Base-by-base conservation (phyloP, 2,329 filamentous ascomycete genomes). In the Paraconiothyrium brasiliense region DNA sequence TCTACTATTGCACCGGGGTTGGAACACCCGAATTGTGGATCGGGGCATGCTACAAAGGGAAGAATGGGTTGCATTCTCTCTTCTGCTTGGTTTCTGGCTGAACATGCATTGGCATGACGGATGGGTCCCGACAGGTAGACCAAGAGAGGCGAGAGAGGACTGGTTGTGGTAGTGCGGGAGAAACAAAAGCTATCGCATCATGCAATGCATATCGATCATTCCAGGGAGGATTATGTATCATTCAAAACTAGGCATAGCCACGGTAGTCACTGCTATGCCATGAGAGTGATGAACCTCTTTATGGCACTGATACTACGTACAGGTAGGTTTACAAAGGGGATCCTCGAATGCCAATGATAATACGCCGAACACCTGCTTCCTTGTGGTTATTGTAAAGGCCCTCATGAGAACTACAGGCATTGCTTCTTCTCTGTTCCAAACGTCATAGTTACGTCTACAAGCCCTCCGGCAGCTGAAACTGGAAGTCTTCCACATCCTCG, bases 381-480 rank as follows among this genome's bases (percentile, higher is more conserved):
- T 49, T 32, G 44, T 24, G 55, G 51, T n/a, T 9, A 52, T 60
- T 58, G 41, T 24, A 20, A 37, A 54, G 11, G 37, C 16, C n/a
- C 6, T 13, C n/a, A 39, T 37, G 39, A n/a, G 30, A 50, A 11
- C n/a, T 22, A 30, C 39, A n/a, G 8, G 39, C 39, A 41, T 4
- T 16, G 39, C 16, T 41, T 9, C 39, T 20, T 4, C 27, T 41
- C 39, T 16, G 14, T n/a, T 16, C 14, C 20, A 20, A 7, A n/a
- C 39, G n/a, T 7, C 14, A 14, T 16, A n/a, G n/a, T 41, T 20
- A 7, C 13, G 7, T 13, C 56, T 64, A 77, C 46, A 78, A 66
- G 3, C 70, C 74, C 49, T 72, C 70, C 2, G 76, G 76, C 16
- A 77, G 60, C 62, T 69, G 62, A 13, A 78, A 63, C 57, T 78